Percentiles rank a stretch among this genome's conserved stretches.
Evolutionary conservation across 352 stramenopile species (phyloP).

Genomic region (Thalassiosira oceanica): DNA sequence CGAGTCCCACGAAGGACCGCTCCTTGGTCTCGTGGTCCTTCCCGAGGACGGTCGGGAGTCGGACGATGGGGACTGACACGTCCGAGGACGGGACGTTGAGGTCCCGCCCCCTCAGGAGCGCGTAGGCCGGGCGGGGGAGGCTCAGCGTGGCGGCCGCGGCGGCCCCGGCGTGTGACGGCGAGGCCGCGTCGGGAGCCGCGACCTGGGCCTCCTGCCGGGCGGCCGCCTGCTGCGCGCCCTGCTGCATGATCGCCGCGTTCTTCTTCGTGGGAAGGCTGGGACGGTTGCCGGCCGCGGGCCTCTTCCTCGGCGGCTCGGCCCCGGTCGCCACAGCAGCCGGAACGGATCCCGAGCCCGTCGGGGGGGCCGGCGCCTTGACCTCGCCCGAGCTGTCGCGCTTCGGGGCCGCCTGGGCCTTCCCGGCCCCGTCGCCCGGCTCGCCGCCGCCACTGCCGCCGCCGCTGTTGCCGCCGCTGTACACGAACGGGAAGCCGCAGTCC

Average conservation of each 20-base stretch:
- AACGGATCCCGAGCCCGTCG: not conserved
- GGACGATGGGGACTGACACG: slow-evolving; percentile 52
- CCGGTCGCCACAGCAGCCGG: not conserved
- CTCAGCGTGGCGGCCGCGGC: not conserved
- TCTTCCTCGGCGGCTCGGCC: not conserved
- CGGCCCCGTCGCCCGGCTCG: not conserved
- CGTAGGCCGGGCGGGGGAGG: slow-evolving; percentile 14
- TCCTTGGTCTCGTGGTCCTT: slow-evolving; percentile 46
- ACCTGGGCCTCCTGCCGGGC: too few relatives aligned
- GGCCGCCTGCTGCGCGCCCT: too few relatives aligned
- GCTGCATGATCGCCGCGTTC: too few relatives aligned
- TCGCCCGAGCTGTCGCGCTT: not conserved
- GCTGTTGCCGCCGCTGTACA: not conserved
- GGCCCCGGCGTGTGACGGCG: not conserved
- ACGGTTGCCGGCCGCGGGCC: not conserved
- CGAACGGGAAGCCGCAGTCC: too few relatives aligned
- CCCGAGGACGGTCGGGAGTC: slow-evolving; percentile 52
- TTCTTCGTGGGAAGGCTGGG: not conserved
- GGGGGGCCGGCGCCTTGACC: too few relatives aligned
- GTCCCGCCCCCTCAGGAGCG: slow-evolving; percentile 30
- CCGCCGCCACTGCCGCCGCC: not conserved
- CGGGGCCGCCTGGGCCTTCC: not conserved
- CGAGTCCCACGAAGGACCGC: slow-evolving; percentile 5
- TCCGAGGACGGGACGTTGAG: slow-evolving; percentile 9
- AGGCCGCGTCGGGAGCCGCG: too few relatives aligned